These are phyloP conservation scores for Vaccinium myrtillus DNA, from an alignment of 148 eudicot species.

Conservation along the genomic window DNA sequence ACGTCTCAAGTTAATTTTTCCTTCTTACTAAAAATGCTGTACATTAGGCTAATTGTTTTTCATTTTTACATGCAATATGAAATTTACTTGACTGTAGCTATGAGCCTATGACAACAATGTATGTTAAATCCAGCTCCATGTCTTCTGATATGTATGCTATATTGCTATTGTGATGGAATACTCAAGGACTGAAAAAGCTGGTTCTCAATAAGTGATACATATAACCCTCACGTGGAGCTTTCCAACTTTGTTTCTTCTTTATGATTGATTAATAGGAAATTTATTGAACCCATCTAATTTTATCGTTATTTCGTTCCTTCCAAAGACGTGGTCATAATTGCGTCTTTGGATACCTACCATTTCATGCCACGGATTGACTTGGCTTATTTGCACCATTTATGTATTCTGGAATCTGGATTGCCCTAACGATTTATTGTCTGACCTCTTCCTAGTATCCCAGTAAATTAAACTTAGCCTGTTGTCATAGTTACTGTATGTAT, in stretches of 20 bases:
- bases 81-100: background rate
- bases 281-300: background rate
- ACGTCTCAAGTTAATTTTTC: background rate
- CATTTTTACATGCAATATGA: background rate
- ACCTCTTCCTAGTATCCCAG: background rate
- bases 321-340: background rate
- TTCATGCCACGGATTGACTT: background rate
- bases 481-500: background rate
- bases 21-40: background rate
- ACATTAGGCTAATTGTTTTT: background rate
- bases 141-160: background rate
- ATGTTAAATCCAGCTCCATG: background rate
- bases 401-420: background rate
- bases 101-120: background rate
- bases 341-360: background rate
- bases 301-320: background rate
- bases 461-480: background rate
- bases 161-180: background rate
- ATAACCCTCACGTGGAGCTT: background rate
- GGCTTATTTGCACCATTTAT: background rate
- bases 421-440: background rate
- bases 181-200: constrained; percentile 4
- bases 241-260: background rate
- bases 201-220: background rate
- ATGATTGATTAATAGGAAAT: background rate